Evolutionary conservation across 148 eudicot genomes (phyloP), one percentile per base, ranked within the genome.

Genomic region (Silene uniflora): DNA sequence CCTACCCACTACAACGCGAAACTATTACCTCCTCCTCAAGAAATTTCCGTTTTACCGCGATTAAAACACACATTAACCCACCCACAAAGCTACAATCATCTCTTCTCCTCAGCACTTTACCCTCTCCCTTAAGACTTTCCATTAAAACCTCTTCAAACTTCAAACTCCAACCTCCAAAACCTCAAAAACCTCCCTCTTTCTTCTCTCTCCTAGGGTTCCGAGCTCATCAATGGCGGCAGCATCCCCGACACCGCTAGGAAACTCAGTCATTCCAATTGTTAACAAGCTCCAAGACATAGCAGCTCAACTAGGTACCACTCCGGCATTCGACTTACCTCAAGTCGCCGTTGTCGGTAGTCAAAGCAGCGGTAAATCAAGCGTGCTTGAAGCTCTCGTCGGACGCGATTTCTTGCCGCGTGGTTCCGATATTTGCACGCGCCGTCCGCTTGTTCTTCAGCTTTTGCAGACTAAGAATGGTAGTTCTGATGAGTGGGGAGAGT

Each of bases 331-430:
- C 35, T 86, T 93, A 64, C 98, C 98, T 19, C 93, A 93, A 84
- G 98, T 93, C 22, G 91, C 91, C 17, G 98, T 93, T 16, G 93
- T 93, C 8, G 98, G 96, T 17, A 91, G 96, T 76, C 98, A 93
- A 81, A 93, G 98, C 73, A 93, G 98, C 52, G 98, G 98, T 8
- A 93, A 93, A 76, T 93, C 98, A 25, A 91, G 96, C 69, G 98
- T 93, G 25, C 87, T 93, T 2, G 98, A 93, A 70, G 88, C 96
- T 58, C 91, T 91, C 1, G 98, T 89, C 1, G 98, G 97, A 66
- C 97, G 98, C 11, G 98, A 93, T 73, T 93, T 93, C 82, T 77
- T 93, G 73, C 98, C 98, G 1, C 83, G 98, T n/a, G 94, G 98
- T 0, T 79, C 82, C 6, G 98, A 89, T 42, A 89, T 93, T 21